Evolutionary conservation across 306 rosid species (phyloP).

Genomic region (Gleditsia sinensis): DNA sequence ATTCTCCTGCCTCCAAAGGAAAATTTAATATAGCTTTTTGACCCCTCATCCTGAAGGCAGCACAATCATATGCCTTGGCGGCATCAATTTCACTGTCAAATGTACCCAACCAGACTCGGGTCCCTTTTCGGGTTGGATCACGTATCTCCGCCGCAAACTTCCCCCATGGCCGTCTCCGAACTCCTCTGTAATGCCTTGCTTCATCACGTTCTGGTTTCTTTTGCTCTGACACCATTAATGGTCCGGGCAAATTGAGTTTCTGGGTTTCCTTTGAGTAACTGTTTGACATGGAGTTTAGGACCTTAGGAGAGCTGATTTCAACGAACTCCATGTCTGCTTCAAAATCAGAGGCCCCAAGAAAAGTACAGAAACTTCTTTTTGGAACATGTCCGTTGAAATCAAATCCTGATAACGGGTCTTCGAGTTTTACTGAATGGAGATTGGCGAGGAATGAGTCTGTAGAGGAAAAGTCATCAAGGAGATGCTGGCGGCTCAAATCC

Average conservation of each 20-base stretch:
- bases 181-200: conserved; percentile 66
- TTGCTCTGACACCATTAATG: neutral
- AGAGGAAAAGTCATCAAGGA: conserved; percentile 53
- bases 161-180: conserved; percentile 89
- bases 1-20: conserved; percentile 70
- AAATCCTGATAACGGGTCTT: conserved; percentile 45
- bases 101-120: conserved; percentile 88
- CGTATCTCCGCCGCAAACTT: conserved; percentile 90
- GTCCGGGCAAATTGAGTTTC: conserved; percentile 5
- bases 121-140: conserved; percentile 68
- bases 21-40: conserved; percentile 77
- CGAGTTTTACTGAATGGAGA: conserved; percentile 57
- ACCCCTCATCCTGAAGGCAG: conserved; percentile 88
- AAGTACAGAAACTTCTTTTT: conserved; percentile 4
- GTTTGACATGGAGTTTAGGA: neutral
- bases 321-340: conserved; percentile 32
- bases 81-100: conserved; percentile 76
- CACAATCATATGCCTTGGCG: conserved; percentile 84
- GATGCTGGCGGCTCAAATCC: conserved; percentile 62
- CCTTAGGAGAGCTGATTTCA: neutral
- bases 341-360: conserved; percentile 24
- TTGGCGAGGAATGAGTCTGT: conserved; percentile 40
- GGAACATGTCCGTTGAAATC: conserved; percentile 43
- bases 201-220: conserved; percentile 18
- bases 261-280: neutral